Evolutionary conservation across 140 eudicot species (phyloP), one percentile per base, ranked within the genome.

Genomic region (Bidens hawaiensis): DNA sequence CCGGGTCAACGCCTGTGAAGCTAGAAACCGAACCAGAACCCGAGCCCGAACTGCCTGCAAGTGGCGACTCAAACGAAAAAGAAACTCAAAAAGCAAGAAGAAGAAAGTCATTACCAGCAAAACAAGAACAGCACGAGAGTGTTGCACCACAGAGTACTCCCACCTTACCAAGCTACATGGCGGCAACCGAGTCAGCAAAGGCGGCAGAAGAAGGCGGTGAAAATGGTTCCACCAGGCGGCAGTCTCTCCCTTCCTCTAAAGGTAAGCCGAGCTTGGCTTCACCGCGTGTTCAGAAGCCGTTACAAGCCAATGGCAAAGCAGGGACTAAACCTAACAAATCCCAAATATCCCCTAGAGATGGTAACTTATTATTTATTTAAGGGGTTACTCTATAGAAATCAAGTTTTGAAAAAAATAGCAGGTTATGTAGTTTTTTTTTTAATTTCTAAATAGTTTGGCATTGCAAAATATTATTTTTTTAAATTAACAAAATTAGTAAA

Each of bases 101-200:
- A 81, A 83, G 99, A 77, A 82, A 77, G 26, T 88, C 99, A 33
- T 81, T 81, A 31, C 88, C 97, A n/a, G 73, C 81, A 42, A 94
- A 88, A 75, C 95, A 77, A 59, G 99, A 94, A 65, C 64, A 57
- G 5, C 27, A 41, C 60, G 97, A 94, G 75, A 84, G n/a, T 13
- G 62, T 78, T 68, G 78, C 75, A 60, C 62, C 85, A 5, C 86
- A 79, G 69, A 94, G 74, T 50, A 50, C 94, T 25, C 94, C 94
- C 7, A 77, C 82, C 15, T 64, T 94, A 81, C 99, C 99, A 24
- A 94, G 99, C 54, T 94, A 94, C 67, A 94, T 94, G 99, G 88
- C 86, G n/a, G 99, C 99, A 6, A 94, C 99, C 53, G 76, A 81
- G 71, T 94, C 99, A 51, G 99, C 99, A 13, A 94, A 76, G 65